These are phyloP conservation scores for Sarocladium strictum DNA, from an alignment of 2,329 filamentous ascomycete species.

Conservation along the genomic window DNA sequence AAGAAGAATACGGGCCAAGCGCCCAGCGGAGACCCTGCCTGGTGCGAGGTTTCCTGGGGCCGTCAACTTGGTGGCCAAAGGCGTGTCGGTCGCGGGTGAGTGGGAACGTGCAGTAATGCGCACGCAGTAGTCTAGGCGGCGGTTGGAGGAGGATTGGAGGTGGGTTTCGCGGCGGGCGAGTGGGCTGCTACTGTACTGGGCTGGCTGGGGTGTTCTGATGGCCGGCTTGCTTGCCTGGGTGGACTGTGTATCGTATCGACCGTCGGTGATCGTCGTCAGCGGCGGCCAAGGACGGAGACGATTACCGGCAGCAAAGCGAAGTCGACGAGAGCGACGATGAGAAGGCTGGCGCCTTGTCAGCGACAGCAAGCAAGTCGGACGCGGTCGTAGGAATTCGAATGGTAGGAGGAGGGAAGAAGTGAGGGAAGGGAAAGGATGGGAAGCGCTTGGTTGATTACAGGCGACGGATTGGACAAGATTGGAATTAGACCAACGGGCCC, in stretches of 20 bases:
- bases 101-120: neutral
- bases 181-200: neutral
- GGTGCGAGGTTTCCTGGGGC: conserved; percentile 4
- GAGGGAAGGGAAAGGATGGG: neutral
- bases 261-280: neutral
- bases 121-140: neutral
- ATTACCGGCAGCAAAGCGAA: neutral
- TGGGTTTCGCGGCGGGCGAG: neutral
- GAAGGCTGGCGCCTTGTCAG: neutral
- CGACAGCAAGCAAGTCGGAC: conserved; percentile 1
- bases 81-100: conserved; percentile 7
- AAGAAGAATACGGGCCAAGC: neutral
- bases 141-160: neutral
- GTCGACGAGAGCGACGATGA: neutral
- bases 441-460: neutral
- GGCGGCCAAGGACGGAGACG: neutral
- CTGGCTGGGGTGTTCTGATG: neutral
- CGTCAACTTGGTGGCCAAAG: neutral
- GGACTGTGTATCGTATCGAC: neutral
- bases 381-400: neutral
- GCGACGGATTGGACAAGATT: neutral
- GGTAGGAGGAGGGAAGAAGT: neutral
- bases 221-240: neutral
- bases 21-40: conserved; percentile 2
- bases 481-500: neutral